Base-by-base conservation (phyloP, 2,329 filamentous ascomycete species). In the Ophidiomyces ophidiicola region DNA sequence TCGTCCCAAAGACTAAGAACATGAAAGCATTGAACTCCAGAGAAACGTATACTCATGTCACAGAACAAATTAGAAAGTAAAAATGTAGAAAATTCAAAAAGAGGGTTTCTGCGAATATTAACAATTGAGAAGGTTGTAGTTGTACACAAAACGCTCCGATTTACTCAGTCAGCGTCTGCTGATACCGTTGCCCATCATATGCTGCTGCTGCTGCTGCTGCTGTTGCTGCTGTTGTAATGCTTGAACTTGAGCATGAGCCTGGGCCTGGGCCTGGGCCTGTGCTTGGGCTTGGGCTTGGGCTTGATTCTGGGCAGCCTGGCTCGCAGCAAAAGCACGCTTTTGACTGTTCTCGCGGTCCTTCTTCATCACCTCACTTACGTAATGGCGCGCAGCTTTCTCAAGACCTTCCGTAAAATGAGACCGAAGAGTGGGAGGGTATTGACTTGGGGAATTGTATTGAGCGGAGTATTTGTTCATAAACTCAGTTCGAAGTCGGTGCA, bases 151-250 rank as follows among this genome's bases (percentile, higher is more conserved):
- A n/a, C n/a, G n/a, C n/a, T n/a, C n/a, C n/a, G n/a, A n/a, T n/a
- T n/a, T n/a, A n/a, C n/a, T n/a, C n/a, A n/a, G n/a, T 36, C 24
- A 28, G 6, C 20, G 23, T 14, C 12, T 60, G 4, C 56, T 58
- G 52, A 59, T 58, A 18, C 55, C 58, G 42, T 59, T 61, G 25
- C 60, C 56, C 60, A 63, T 62, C 56, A 62, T 61, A 31, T 55
- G 59, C 42, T 61, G 57, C 19, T 60, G 56, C 44, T 59, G 57
- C 42, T 60, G 59, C 36, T 61, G 59, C 35, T 47, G 44, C 14
- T 62, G 54, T 39, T 58, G 61, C 43, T 61, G 58, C 15, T 60
- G 56, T 32, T 38, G 33, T 47, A 23, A 21, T 1, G 29, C 31
- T 20, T 47, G 45, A 3, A 39, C 44, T 23, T 46, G 41, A 19